phyloP scores from a whole-genome alignment of 1,284 basidiomycete genomes.

The Xerocomus nothofagi region DNA sequence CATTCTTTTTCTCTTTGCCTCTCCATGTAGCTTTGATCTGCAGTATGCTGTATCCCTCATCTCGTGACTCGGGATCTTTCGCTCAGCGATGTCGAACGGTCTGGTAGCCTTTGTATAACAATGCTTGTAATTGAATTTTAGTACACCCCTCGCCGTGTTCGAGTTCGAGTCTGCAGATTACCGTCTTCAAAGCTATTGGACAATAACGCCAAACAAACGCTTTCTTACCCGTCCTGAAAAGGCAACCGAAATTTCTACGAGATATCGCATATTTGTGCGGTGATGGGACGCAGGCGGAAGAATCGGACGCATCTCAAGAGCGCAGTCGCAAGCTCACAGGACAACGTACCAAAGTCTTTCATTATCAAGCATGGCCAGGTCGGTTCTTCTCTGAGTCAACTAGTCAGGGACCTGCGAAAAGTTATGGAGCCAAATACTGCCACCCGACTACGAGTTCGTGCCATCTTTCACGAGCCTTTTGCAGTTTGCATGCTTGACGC shows the following conservation, averaged over 20 bases:
- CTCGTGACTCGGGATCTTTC: constrained; percentile 8
- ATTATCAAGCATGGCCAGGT: constrained; percentile 96
- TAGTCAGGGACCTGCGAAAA: constrained; percentile 90
- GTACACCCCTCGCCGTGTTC: background rate
- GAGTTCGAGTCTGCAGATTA: background rate
- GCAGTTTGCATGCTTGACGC: background rate
- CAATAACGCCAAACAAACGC: constrained; percentile 29
- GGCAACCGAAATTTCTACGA: constrained; percentile 20
- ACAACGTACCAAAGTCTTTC: constrained; percentile 69
- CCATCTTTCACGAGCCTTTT: background rate
- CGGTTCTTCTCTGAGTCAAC: constrained; percentile 81
- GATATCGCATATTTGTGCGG: constrained; percentile 9
- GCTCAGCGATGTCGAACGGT: constrained; percentile 15
- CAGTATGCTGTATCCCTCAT: constrained; percentile 31
- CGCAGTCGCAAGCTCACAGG: constrained; percentile 37
- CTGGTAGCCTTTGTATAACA: constrained; percentile 5
- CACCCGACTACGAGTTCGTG: constrained; percentile 76
- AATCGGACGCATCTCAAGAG: constrained; percentile 86
- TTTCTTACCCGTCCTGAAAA: constrained; percentile 16
- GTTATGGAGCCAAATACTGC: constrained; percentile 99
- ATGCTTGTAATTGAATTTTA: constrained; percentile 4
- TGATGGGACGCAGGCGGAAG: constrained; percentile 80
- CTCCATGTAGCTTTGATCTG: constrained; percentile 32
- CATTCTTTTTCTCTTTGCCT: constrained; percentile 5
- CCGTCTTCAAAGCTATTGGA: background rate